Conservation (phyloP, 352 stramenopile species). For the Phytophthora brassicae region DNA sequence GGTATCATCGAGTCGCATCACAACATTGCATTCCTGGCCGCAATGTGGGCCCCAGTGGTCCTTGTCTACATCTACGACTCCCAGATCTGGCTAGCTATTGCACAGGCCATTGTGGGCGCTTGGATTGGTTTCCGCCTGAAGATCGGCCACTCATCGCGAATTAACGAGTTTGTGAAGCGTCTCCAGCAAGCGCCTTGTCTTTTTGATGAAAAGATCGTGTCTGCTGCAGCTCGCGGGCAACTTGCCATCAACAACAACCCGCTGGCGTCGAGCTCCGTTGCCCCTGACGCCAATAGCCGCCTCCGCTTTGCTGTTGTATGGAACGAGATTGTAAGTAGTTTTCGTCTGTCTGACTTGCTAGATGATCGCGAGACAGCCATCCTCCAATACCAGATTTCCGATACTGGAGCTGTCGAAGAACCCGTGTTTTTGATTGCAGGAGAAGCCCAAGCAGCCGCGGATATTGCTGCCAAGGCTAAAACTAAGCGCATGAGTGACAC, state of each 20-base stretch:
- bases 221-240: conserved; percentile 48
- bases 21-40: conserved; percentile 80
- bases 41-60: conserved; percentile 75
- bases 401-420: conserved; percentile 67
- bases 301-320: conserved; percentile 85
- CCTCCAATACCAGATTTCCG: conserved; percentile 80
- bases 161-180: conserved; percentile 65
- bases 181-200: conserved; percentile 58
- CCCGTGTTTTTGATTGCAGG: conserved; percentile 82
- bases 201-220: conserved; percentile 76
- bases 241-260: conserved; percentile 60
- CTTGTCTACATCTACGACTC: conserved; percentile 88
- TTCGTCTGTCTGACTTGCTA: conserved; percentile 77
- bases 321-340: conserved; percentile 87
- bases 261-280: conserved; percentile 31
- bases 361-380: conserved; percentile 86
- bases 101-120: conserved; percentile 74
- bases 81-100: conserved; percentile 88
- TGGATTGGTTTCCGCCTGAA: conserved; percentile 74
- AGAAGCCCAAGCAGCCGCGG: conserved; percentile 63
- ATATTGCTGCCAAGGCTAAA: conserved; percentile 64
- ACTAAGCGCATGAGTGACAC: conserved; percentile 57
- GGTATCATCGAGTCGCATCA: conserved; percentile 67
- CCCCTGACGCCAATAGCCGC: conserved; percentile 53
- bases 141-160: conserved; percentile 69